Base-by-base conservation (phyloP, 176 grass and related monocot species). In the Phragmites australis region DNA sequence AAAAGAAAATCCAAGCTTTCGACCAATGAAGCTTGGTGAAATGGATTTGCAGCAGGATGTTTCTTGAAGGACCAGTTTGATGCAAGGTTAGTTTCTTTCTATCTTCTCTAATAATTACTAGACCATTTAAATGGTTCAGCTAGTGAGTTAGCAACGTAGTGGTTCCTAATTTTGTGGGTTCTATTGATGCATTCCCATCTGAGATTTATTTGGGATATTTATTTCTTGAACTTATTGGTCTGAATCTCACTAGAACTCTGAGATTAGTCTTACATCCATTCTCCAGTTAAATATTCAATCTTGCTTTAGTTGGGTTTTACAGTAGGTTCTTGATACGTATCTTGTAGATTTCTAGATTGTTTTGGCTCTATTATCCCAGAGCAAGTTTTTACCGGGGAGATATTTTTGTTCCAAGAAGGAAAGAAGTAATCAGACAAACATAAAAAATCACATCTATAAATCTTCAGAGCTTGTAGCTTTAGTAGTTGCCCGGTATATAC, bases 51-150 rank as follows among this genome's bases (percentile, higher is more conserved):
- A 78, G 75, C 37, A 34, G 46, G 34, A 82, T 77, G 79, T 37
- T 82, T 69, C 72, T 54, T 77, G 32, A 63, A 34, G 32, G 12
- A 30, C 34, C 42, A 30, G 21, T 65, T 65, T 72, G 48, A 78
- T 83, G 67, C 68, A 79, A 79, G 81, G 86, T 88, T 43, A 74
- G 75, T 43, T 50, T 26, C 25, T n/a, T 62, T 51, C 66, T 49
- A 16, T 39, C 34, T 47, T 61, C 25, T 72, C 7, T 72, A 37
- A 54, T 65, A 32, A 15, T 79, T 79, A 26, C 27, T 37, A 3
- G 40, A 66, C 40, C 60, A 18, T 22, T 79, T n/a, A 43, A 10
- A 65, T 79, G 26, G 10, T 41, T 72, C 39, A 23, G 50, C 49
- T 78, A 17, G 13, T 54, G 23, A 67, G 3, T 17, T 65, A 78